Evolutionary conservation across 768 basidiomycete genomes (phyloP).

Genomic region (Coprinopsis sp.): DNA sequence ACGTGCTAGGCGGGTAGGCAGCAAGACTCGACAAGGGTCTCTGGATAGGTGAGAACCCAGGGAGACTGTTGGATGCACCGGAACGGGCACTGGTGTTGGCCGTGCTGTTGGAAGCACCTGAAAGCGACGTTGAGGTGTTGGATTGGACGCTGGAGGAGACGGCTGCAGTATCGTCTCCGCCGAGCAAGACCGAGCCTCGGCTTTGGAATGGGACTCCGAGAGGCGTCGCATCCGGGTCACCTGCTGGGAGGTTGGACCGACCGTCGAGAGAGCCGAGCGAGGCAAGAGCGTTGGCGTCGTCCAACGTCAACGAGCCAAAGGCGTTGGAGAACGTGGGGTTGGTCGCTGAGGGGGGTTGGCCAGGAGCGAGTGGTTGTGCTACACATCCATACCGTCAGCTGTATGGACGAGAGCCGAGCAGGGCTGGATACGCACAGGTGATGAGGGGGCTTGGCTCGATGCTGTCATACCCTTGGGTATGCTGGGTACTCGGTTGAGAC

Average conservation of each 20-base stretch:
- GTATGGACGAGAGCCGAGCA: neutral
- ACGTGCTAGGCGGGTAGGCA: slow-evolving; percentile 6
- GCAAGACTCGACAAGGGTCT: slow-evolving; percentile 7
- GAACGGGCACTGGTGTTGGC: too few species aligned
- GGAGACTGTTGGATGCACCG: too few species aligned
- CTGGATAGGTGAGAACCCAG: slow-evolving; percentile 5
- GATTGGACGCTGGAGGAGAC: too few species aligned
- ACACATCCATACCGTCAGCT: neutral
- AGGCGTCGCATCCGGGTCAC: slow-evolving; percentile 45
- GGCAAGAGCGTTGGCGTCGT: slow-evolving; percentile 66
- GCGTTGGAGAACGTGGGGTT: slow-evolving; percentile 41
- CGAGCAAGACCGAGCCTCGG: too few species aligned
- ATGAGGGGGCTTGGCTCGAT: neutral
- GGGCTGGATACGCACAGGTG: neutral
- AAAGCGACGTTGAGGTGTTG: too few species aligned
- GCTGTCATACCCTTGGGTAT: slow-evolving; percentile 3
- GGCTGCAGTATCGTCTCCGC: too few species aligned
- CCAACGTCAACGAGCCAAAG: slow-evolving; percentile 74
- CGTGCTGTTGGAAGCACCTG: too few species aligned
- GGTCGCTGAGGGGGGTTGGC: neutral
- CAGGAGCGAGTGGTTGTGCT: neutral
- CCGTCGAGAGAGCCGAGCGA: too few species aligned
- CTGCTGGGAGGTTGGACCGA: too few species aligned
- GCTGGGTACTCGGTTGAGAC: neutral
- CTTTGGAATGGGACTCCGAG: slow-evolving; percentile 31